Base-by-base conservation (phyloP, 192 early-diverging fungal genomes). In the Spizellomyces punctatus region DNA sequence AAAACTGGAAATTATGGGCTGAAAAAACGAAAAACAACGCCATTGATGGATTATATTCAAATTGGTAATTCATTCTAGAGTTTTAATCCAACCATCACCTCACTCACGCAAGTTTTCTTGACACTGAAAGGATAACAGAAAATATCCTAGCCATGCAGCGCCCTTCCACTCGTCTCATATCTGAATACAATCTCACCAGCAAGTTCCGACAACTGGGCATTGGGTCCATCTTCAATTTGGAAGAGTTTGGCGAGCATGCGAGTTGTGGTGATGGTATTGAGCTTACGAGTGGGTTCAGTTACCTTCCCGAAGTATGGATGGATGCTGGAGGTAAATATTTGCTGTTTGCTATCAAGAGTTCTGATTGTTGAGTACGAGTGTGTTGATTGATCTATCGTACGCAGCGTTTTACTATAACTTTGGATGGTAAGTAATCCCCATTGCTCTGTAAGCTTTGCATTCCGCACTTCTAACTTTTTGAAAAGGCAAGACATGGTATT, bases 141-240 rank as follows among this genome's bases (percentile, higher is more conserved):
- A 56, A 67, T 49, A 85, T 85, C 49, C 66, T 85, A 10, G 83
- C 83, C 17, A 85, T 75, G 71, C 77, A 78, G 52, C 68, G 83
- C 8, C 83, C 81, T 2, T 79, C 78, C n/a, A 73, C 78, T 0
- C 74, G 76, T 6, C 70, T 85, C 7, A 81, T 85, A 10, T 64
- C 65, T 2, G 70, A 72, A 14, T 70, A 68, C 62, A 56, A 69
- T 10, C 43, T 85, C 4, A 59, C 73, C 21, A 46, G 58, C 8
- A 56, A 43, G 47, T 81, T 85, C 50, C 58, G 49, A 8, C 45
- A 70, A 9, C 19, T 44, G 1, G 69, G 69, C 19, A 75, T 85
- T 47, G 57, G 27, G 21, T 36, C 71, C 49, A 72, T 85, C 12
- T 79, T 85, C 68, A 82, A 82, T 71, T 75, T 85, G 48, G 77